Evolutionary conservation across 225 moss, liverwort and hornwort species (phyloP), one percentile per base, ranked within the genome.

Genomic region (Antitrichia curtipendula): DNA sequence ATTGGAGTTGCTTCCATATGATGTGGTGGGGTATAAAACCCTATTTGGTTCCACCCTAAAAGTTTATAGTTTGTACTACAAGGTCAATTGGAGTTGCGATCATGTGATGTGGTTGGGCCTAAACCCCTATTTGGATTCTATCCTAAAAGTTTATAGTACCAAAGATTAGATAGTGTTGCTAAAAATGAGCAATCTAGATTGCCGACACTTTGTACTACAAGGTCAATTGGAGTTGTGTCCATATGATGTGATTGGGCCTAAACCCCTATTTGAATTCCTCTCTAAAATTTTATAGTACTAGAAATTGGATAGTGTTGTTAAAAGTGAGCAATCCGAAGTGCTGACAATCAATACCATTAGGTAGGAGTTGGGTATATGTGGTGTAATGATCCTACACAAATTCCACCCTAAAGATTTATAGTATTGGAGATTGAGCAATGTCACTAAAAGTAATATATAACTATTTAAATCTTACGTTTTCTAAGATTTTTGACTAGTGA

Each of bases 221-320:
- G 10, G 29, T 17, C 40, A 69, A 69, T 22, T 75, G 21, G 16
- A 54, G 7, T 25, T 77, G 36, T 0, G 0, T 16, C 8, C 9
- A 54, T n/a, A 24, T 25, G 25, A 4, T 52, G 25, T 53, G 13
- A 52, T 17, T 16, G 15, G 7, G 45, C 3, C 19, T 5, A 24
- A 20, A 53, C 16, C n/a, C n/a, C 16, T 24, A 53, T 7, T 24
- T 54, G 23, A 10, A 54, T 24, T 53, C 7, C 3, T 3, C 4
- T 4, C 3, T 24, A 53, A n/a, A n/a, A 16, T 5, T 15, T 14
- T 16, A n/a, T 12, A 8, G 12, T 13, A 19, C 2, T 1, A 2
- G 4, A 62, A 3, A 62, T 62, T 62, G 16, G 16, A 31, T 2
- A 62, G 0, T 31, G 16, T 16, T 1, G 0, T 16, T 62, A 12